Conservation (phyloP, 1,139 yeast species). For the Hansenula anomala region DNA sequence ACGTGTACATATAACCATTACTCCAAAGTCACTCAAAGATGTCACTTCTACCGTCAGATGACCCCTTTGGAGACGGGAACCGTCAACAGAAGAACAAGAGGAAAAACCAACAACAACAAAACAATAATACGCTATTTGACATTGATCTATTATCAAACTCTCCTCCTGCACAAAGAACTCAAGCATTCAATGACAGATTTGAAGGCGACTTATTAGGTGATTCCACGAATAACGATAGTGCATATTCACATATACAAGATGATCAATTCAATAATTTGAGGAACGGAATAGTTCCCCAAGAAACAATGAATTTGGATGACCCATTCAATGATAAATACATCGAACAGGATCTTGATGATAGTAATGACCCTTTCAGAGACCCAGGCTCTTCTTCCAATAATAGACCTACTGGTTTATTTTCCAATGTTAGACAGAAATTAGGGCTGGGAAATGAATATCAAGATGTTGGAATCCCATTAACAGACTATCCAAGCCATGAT, state of each 20-base stretch:
- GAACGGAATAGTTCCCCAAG: constrained; percentile 24
- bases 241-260: constrained; percentile 7
- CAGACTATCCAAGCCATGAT: constrained; percentile 18
- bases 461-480: constrained; percentile 28
- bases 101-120: too few relatives aligned
- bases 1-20: background rate
- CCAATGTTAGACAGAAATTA: constrained; percentile 17
- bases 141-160: constrained; percentile 21
- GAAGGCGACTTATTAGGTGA: constrained; percentile 15
- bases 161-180: constrained; percentile 4
- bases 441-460: constrained; percentile 22
- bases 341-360: constrained; percentile 24
- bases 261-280: constrained; percentile 16
- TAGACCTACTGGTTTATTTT: constrained; percentile 7
- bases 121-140: constrained; percentile 24
- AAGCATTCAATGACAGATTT: constrained; percentile 1
- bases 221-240: constrained; percentile 7
- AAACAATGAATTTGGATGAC: constrained; percentile 27
- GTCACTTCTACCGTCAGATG: background rate
- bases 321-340: constrained; percentile 27
- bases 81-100: background rate
- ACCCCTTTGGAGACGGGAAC: constrained; percentile 1
- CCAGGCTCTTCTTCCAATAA: constrained; percentile 5
- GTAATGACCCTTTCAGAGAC: constrained; percentile 5
- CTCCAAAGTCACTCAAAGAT: too few relatives aligned